Conservation (phyloP, 352 stramenopile genomes). For the Pythium oligandrum region DNA sequence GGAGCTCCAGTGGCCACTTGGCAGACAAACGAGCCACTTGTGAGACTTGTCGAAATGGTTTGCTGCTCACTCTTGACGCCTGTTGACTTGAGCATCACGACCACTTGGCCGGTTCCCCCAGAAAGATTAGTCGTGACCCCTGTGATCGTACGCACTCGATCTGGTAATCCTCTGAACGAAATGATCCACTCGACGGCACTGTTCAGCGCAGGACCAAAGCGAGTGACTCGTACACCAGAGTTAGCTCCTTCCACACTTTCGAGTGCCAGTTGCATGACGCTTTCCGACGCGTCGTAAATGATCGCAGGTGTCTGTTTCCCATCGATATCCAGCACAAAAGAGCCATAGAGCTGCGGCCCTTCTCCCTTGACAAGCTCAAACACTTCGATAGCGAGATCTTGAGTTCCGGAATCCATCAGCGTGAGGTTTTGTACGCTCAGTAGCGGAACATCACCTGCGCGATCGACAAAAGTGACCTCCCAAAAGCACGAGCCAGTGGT, state of each 20-base stretch:
- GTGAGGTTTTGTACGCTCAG: slow-evolving; percentile 38
- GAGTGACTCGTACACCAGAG: slow-evolving; percentile 15
- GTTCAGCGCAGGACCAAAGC: slow-evolving; percentile 36
- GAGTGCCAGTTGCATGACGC: slow-evolving; percentile 19
- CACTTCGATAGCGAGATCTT: slow-evolving; percentile 35
- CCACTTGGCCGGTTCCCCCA: slow-evolving; percentile 20
- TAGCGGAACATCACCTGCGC: slow-evolving; percentile 43
- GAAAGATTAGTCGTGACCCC: slow-evolving; percentile 16
- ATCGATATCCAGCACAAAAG: slow-evolving; percentile 42
- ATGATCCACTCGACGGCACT: slow-evolving; percentile 39
- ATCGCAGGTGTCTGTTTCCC: slow-evolving; percentile 16
- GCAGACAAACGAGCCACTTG: slow-evolving; percentile 38
- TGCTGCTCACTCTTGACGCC: slow-evolving; percentile 43
- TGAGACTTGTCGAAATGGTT: slow-evolving; percentile 25
- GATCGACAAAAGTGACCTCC: slow-evolving; percentile 51
- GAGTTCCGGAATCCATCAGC: slow-evolving; percentile 36
- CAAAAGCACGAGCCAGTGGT: slow-evolving; percentile 42
- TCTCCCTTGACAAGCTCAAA: slow-evolving; percentile 41
- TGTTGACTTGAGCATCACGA: slow-evolving; percentile 9
- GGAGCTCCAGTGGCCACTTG: not conserved
- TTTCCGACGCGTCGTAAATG: slow-evolving; percentile 31
- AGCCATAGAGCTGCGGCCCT: slow-evolving; percentile 32
- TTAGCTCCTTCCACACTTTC: slow-evolving; percentile 7
- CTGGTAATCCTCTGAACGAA: slow-evolving; percentile 28
- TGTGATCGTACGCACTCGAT: slow-evolving; percentile 21